Conservation (phyloP, 345 rosid species). For the Iberis pinnata region DNA sequence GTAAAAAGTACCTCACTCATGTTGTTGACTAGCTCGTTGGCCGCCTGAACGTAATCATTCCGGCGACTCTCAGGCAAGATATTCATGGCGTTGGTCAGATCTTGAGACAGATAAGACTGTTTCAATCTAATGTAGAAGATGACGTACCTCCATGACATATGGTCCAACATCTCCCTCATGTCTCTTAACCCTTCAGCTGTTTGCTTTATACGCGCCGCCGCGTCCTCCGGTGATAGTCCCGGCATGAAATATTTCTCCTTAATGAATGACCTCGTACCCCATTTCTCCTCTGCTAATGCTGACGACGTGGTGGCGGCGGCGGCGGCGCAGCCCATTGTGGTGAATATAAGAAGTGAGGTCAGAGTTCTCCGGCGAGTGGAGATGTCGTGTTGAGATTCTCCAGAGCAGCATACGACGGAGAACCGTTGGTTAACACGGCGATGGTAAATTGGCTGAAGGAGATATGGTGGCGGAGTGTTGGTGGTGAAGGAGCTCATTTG, state of each 20-base stretch:
- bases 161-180: slow-evolving; percentile 76
- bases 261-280: slow-evolving; percentile 75
- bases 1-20: slow-evolving; percentile 87
- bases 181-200: slow-evolving; percentile 79
- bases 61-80: slow-evolving; percentile 51
- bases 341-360: slow-evolving; percentile 29
- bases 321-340: too few species aligned
- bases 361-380: slow-evolving; percentile 38
- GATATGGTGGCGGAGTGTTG: slow-evolving; percentile 25
- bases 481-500: slow-evolving; percentile 47
- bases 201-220: slow-evolving; percentile 79
- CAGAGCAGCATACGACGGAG: slow-evolving; percentile 26
- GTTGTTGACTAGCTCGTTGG: slow-evolving; percentile 65
- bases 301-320: slow-evolving; percentile 23
- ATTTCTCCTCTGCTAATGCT: slow-evolving; percentile 55
- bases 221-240: slow-evolving; percentile 63
- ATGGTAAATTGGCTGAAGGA: slow-evolving; percentile 34
- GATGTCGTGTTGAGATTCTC: slow-evolving; percentile 22
- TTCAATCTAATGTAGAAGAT: slow-evolving; percentile 70
- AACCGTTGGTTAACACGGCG: slow-evolving; percentile 16
- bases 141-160: slow-evolving; percentile 88
- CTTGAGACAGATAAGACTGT: slow-evolving; percentile 68
- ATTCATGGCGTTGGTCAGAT: slow-evolving; percentile 58
- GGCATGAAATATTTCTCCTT: slow-evolving; percentile 64
- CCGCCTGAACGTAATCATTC: slow-evolving; percentile 54